These are phyloP conservation scores for Neurospora tetrasperma DNA, from an alignment of 495 filamentous ascomycete species.

Conservation along the genomic window DNA sequence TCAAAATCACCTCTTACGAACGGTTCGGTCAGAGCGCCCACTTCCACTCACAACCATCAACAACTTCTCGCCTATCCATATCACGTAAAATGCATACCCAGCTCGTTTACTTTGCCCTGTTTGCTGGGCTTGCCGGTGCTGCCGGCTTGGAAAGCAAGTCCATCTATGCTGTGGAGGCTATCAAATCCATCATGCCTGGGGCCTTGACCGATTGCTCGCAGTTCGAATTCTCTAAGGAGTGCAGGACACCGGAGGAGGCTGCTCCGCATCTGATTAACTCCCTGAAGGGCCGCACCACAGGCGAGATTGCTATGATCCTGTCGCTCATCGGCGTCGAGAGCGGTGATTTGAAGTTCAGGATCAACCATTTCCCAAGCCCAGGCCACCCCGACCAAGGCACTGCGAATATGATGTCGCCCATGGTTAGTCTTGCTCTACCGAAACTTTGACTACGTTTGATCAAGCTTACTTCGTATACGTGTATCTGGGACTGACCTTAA, in stretches of 20 bases:
- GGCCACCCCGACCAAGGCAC: slow-evolving; percentile 47
- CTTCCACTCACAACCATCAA: neutral
- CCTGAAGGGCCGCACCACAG: slow-evolving; percentile 23
- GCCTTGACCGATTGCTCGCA: slow-evolving; percentile 35
- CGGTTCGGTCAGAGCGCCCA: neutral
- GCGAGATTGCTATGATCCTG: slow-evolving; percentile 54
- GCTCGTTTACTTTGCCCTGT: neutral
- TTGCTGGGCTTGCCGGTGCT: neutral
- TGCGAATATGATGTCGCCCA: slow-evolving; percentile 62
- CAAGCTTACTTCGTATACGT: neutral
- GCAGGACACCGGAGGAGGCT: slow-evolving; percentile 54
- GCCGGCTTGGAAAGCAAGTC: neutral
- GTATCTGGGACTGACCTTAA: neutral
- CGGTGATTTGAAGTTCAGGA: slow-evolving; percentile 55
- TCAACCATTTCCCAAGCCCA: slow-evolving; percentile 32
- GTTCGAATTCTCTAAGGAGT: slow-evolving; percentile 39
- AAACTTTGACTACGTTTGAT: neutral
- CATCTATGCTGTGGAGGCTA: slow-evolving; percentile 32
- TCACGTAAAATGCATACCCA: neutral
- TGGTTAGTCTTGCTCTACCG: slow-evolving; percentile 4
- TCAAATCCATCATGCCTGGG: slow-evolving; percentile 39
- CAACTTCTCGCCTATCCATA: neutral
- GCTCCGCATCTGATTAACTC: slow-evolving; percentile 35
- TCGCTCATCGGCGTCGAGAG: slow-evolving; percentile 59
- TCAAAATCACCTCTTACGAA: neutral